Percentiles rank a stretch among this genome's conserved stretches.
Evolutionary conservation across 352 stramenopile species (phyloP).

Genomic region (Pythium plurisporium): DNA sequence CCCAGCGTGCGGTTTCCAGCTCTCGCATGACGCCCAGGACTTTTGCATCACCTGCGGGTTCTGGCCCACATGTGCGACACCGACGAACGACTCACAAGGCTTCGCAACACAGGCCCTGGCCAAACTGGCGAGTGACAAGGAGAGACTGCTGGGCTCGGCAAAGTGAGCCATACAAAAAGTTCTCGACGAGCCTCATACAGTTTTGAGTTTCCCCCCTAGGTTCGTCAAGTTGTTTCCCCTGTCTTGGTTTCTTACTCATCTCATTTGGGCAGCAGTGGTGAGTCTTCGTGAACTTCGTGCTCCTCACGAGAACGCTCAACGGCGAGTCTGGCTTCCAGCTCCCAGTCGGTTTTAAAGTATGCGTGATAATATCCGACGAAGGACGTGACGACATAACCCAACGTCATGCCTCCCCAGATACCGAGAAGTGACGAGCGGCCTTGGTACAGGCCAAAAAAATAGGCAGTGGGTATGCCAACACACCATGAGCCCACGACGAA

Average conservation of each 20-base stretch:
- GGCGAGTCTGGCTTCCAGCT: constrained; percentile 40
- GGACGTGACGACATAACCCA: constrained; percentile 73
- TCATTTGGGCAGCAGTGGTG: constrained; percentile 10
- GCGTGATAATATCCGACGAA: constrained; percentile 56
- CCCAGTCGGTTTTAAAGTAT: constrained; percentile 60
- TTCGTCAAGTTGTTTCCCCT: too few species aligned
- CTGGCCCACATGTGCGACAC: constrained; percentile 54
- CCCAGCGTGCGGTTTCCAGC: constrained; percentile 37
- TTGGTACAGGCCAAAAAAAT: constrained; percentile 56
- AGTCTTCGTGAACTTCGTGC: not conserved
- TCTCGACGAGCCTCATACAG: too few species aligned
- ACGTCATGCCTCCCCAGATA: constrained; percentile 66
- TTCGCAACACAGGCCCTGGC: constrained; percentile 45
- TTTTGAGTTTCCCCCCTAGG: too few species aligned
- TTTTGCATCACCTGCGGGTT: constrained; percentile 64
- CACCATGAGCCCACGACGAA: constrained; percentile 69
- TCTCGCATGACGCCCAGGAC: constrained; percentile 43
- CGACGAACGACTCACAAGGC: constrained; percentile 47
- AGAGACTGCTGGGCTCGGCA: not conserved
- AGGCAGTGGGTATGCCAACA: constrained; percentile 63
- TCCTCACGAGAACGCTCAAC: constrained; percentile 38
- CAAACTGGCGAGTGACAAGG: constrained; percentile 24
- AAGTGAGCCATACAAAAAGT: too few species aligned
- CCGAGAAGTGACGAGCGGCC: constrained; percentile 38
- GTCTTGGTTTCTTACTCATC: too few species aligned